Base-by-base conservation (phyloP, 1,284 basidiomycete genomes). In the Athelia psychrophila region DNA sequence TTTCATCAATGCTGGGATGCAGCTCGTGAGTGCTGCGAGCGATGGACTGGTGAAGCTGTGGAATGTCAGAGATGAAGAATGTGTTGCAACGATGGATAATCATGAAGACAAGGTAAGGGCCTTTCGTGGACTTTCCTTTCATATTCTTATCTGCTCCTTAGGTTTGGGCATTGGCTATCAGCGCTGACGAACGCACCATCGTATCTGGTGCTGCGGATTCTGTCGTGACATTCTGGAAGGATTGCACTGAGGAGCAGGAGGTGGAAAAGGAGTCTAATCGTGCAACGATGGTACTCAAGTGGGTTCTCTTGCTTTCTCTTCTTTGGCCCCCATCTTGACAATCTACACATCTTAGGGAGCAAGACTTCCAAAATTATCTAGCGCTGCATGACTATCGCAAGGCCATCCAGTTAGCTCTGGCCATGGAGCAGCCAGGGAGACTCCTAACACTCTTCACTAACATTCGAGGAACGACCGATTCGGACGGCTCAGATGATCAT, bases 11-110 rank as follows among this genome's bases (percentile, higher is more conserved):
- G 64, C 73, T 23, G 95, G 94, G 8, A 80, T 85, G 78, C 95
- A 98, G 71, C 73, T 99, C 40, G 84, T 94, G 23, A 95, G 91
- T 53, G 79, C 91, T 16, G 94, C 88, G 1, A 93, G 93, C 13
- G 97, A 99, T 67, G 97, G 97, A 3, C 72, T 99, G 36, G 88
- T 98, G 56, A 99, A 98, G 72, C 59, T 99, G 23, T 99, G 97
- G 97, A 95, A 91, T 66, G 80, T 97, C 51, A 80, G 83, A 56
- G 88, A 91, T 49, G 96, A 99, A 65, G 86, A 91, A 59, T 97
- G 93, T 65, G 76, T 84, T 3, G 76, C 85, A 15, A 99, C 96
- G 8, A 74, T 99, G 66, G 97, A 99, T 69, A 95, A 95, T 60
- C 95, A 98, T 63, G 93, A 98, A 65, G 95, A 95, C 62, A 97